These are phyloP conservation scores for Crassisporium funariophilum DNA, from an alignment of 768 basidiomycete species.

Conservation along the genomic window DNA sequence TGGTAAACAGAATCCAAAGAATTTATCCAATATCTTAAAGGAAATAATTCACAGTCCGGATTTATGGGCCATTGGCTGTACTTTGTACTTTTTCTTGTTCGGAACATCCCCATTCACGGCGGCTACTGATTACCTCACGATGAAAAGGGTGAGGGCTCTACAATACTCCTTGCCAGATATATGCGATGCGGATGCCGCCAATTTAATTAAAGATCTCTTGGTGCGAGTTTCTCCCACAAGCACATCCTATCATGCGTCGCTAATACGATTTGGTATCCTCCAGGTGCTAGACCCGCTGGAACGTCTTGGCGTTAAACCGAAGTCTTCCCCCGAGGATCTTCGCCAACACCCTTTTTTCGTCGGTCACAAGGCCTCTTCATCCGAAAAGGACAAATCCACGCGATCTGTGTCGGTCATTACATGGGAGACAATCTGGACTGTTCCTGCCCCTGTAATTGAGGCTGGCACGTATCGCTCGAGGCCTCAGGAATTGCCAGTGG, in stretches of 20 bases:
- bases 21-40: conserved; percentile 7
- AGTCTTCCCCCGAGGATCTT: conserved; percentile 44
- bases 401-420: conserved; percentile 38
- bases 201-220: conserved; percentile 76
- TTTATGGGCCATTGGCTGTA: conserved; percentile 94
- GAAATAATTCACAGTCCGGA: conserved; percentile 65
- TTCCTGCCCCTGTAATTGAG: conserved; percentile 58
- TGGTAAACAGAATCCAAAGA: conserved; percentile 48
- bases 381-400: conserved; percentile 9
- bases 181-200: conserved; percentile 80
- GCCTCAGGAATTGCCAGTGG: conserved; percentile 24
- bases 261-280: conserved; percentile 13
- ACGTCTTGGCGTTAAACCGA: conserved; percentile 59
- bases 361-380: conserved; percentile 11
- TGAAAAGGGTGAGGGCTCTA: conserved; percentile 89
- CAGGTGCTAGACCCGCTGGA: conserved; percentile 60
- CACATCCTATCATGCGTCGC: not conserved
- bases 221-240: conserved; percentile 43
- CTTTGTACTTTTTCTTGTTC: conserved; percentile 90
- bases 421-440: conserved; percentile 70
- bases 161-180: conserved; percentile 87
- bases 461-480: conserved; percentile 41
- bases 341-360: conserved; percentile 65
- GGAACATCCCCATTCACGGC: conserved; percentile 93
- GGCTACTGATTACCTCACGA: conserved; percentile 89